phyloP scores from a whole-genome alignment of 805 yeast species.

The Spathaspora sp. region DNA sequence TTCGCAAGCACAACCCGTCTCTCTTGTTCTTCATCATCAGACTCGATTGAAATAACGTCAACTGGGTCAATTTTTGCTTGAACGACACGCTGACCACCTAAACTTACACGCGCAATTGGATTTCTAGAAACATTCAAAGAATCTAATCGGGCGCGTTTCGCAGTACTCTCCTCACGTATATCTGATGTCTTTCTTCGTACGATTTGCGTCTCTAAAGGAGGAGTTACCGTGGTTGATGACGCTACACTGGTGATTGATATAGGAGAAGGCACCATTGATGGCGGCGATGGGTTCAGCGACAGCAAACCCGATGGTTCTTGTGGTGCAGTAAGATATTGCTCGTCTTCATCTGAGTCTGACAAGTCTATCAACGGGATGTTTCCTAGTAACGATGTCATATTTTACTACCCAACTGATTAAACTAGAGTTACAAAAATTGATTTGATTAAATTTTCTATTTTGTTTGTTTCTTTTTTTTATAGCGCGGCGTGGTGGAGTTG shows the following conservation, averaged over 20 bases:
- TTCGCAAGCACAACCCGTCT: no score
- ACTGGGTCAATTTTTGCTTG: not conserved
- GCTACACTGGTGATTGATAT: not conserved
- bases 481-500: no score
- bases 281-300: not conserved
- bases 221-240: not conserved
- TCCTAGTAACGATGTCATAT: not conserved
- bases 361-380: not conserved
- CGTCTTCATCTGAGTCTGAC: not conserved
- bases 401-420: not conserved
- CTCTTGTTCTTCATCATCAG: constrained; percentile 3
- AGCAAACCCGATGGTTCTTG: not conserved
- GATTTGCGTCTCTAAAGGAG: not conserved
- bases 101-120: not conserved
- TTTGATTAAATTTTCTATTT: not conserved
- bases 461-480: not conserved
- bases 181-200: not conserved
- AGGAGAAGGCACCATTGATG: not conserved
- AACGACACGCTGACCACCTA: not conserved
- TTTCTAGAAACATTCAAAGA: not conserved
- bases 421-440: not conserved
- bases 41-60: constrained; percentile 3
- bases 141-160: not conserved
- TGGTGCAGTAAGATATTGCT: not conserved
- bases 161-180: not conserved